Conservation (phyloP, 768 basidiomycete species). For the Myochromella boudieri region DNA sequence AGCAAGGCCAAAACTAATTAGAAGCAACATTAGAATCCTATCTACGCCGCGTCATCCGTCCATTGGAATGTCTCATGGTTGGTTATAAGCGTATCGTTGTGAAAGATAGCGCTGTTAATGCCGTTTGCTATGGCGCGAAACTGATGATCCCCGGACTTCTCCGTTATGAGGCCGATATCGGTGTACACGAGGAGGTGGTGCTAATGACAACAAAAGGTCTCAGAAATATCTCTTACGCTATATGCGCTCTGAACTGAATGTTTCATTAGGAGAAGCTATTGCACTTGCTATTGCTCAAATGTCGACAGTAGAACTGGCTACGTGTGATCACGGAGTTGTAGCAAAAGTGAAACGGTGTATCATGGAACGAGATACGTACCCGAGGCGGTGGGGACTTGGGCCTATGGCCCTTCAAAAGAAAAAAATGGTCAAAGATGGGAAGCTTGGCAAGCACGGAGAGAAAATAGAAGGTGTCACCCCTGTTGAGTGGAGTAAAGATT, state of each 20-base stretch:
- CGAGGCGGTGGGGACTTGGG: constrained; percentile 97
- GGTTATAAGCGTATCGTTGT: constrained; percentile 99
- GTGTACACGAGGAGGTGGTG: constrained; percentile 93
- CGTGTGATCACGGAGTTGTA: constrained; percentile 97
- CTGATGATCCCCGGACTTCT: constrained; percentile 99
- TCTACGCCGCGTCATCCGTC: constrained; percentile 90
- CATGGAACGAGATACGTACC: constrained; percentile 99
- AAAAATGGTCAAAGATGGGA: constrained; percentile 97
- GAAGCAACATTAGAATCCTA: constrained; percentile 97
- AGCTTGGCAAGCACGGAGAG: constrained; percentile 93
- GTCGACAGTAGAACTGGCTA: constrained; percentile 97
- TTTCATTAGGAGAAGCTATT: constrained; percentile 76
- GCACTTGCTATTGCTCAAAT: constrained; percentile 95
- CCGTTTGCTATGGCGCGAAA: constrained; percentile 98
- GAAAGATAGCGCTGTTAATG: constrained; percentile 98
- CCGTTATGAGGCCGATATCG: constrained; percentile 94
- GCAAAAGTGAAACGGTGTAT: constrained; percentile 99
- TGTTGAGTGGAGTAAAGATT: constrained; percentile 86
- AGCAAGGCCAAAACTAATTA: too few species aligned
- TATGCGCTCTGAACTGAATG: not conserved
- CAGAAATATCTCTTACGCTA: not conserved
- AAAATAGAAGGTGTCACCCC: constrained; percentile 87
- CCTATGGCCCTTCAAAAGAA: constrained; percentile 97
- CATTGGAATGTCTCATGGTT: constrained; percentile 89
- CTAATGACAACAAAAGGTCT: constrained; percentile 97